A percentile compares a stretch with the other conserved stretches of the same genome.
phyloP scores from a whole-genome alignment of 306 rosid genomes.

The Cucumis hystrix region DNA sequence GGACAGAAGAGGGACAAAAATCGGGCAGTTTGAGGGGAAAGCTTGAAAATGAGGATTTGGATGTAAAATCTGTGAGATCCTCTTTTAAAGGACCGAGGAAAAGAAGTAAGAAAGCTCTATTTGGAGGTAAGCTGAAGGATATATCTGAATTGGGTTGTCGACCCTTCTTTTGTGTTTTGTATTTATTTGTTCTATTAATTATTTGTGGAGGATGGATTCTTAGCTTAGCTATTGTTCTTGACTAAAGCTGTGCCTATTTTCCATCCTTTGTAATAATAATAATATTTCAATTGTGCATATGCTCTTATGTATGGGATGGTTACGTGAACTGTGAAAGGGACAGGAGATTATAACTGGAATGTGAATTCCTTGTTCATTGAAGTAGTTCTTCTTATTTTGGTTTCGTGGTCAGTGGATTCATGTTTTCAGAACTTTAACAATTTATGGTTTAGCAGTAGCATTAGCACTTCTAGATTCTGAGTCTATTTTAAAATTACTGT shows the following conservation, averaged over 20 bases:
- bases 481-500: neutral
- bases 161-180: neutral
- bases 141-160: neutral
- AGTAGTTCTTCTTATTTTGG: neutral
- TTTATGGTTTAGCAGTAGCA: neutral
- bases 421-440: neutral
- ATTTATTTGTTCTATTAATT: constrained; percentile 11
- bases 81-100: constrained; percentile 42
- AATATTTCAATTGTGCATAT: neutral
- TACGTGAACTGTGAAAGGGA: neutral
- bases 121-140: constrained; percentile 36
- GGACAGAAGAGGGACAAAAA: constrained; percentile 58
- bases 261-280: neutral
- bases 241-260: neutral
- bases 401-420: neutral
- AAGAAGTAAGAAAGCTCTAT: constrained; percentile 41
- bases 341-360: neutral
- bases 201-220: neutral
- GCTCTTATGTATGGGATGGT: neutral
- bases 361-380: neutral
- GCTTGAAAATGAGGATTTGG: constrained; percentile 30
- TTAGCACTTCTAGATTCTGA: neutral
- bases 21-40: constrained; percentile 32
- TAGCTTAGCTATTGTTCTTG: neutral
- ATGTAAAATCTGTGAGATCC: constrained; percentile 31